Percentiles rank a stretch among this genome's conserved stretches.
These are phyloP conservation scores for Eucalyptus decipiens DNA, from an alignment of 345 rosid genomes.

Conservation along the genomic window DNA sequence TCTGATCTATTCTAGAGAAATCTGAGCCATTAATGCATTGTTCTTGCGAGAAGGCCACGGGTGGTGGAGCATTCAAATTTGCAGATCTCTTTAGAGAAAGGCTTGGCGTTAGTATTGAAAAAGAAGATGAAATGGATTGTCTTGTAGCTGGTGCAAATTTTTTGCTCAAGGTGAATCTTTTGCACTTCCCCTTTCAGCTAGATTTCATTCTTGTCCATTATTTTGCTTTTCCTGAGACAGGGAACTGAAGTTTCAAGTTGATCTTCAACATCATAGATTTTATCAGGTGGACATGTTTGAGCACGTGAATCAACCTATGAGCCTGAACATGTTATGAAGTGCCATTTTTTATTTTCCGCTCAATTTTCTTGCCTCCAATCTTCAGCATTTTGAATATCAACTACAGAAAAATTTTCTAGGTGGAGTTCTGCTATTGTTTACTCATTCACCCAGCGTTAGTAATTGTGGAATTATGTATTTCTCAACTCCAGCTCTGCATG, in stretches of 20 bases:
- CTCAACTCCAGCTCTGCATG: neutral
- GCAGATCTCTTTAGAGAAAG: constrained; percentile 91
- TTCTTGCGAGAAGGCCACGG: constrained; percentile 79
- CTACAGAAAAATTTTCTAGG: neutral
- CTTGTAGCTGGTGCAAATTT: constrained; percentile 99
- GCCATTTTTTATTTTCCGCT: neutral
- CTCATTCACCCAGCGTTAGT: neutral
- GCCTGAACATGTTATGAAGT: neutral
- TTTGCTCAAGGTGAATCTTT: constrained; percentile 65
- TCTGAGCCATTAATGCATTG: constrained; percentile 6
- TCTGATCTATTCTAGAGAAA: neutral
- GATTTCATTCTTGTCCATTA: neutral
- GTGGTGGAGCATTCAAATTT: constrained; percentile 95
- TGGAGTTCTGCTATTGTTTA: neutral
- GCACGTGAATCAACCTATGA: neutral
- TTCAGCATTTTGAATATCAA: neutral
- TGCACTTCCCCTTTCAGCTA: neutral
- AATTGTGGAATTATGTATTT: neutral
- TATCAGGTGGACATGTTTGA: neutral
- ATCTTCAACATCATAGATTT: neutral
- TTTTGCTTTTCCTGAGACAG: neutral
- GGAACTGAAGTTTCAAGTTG: neutral
- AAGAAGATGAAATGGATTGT: constrained; percentile 99
- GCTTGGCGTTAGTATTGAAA: constrained; percentile 91
- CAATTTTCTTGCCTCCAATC: neutral